Base-by-base conservation (phyloP, 2,329 filamentous ascomycete species). In the Monosporascus sp. region DNA sequence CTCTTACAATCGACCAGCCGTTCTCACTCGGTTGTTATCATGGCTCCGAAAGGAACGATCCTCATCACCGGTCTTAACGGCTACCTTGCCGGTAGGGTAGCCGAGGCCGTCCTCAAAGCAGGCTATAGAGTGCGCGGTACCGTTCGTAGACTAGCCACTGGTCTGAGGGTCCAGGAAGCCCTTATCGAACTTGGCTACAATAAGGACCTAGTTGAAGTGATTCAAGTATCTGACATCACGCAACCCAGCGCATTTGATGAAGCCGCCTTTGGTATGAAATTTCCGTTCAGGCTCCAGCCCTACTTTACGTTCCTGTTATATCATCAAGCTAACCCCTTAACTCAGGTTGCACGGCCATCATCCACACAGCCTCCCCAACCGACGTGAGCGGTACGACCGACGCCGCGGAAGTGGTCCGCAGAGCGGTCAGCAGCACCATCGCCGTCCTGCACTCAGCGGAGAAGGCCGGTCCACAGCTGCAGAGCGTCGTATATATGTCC, bases 31-130 rank as follows among this genome's bases (percentile, higher is more conserved):
- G n/a, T 22, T 14, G 18, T 4, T 9, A 20, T 38, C 50, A 51
- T 42, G 42, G 20, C 41, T 48, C 49, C 54, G 27, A 57, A 51
- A 36, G 55, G 55, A 42, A 54, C 36, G 5, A 46, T 67, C 48
- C 57, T 67, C n/a, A 63, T 67, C 47, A 66, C 65, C 27, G 65
- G 65, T 9, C 49, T 66, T 47, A 67, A 65, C 49, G 65, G 65
- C 47, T 66, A 65, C 37, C 54, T 67, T 6, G 65, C 63, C 34
- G 65, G 62, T 41, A 56, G 64, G 22, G 60, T 61, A 15, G 63
- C 64, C 36, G 63, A 66, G 36, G 41, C 58, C 36, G 53, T 56
- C 2, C 46, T 66, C 39, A 57, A 50, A 31, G 52, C 60, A 37
- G 64, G 64, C 22, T 66, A 62, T 48, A 55, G 53, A 36, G 62